Base-by-base conservation (phyloP, 2,329 filamentous ascomycete genomes). In the Capronia coronata region DNA sequence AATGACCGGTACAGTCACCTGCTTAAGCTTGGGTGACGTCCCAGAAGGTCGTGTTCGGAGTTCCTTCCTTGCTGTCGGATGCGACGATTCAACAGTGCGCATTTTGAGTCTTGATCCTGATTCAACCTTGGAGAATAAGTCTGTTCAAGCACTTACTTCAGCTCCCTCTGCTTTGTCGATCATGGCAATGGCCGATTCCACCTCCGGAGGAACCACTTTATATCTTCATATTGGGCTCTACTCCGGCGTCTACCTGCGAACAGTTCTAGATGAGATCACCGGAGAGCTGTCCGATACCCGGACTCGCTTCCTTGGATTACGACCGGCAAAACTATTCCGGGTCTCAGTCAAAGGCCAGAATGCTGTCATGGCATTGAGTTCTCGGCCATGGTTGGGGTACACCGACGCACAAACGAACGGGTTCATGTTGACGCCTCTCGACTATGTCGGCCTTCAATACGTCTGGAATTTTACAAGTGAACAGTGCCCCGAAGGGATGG, bases 401-500 rank as follows among this genome's bases (percentile, higher is more conserved):
- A 85, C 89, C 0, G 88, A 97, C 62, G 82, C 86, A 1, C 84
- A 90, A 52, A 90, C 86, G 2, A 87, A 87, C 63, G 83, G 83
- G 30, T 95, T 96, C 63, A 87, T 94, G 69, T 83, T 97, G 59
- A 96, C 91, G 1, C 93, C 94, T 0, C 71, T 99, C 23, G 87
- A 87, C 66, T 96, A 94, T 62, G 82, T 84, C 46, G 83, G 85
- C 34, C 78, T 98, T 22, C 89, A 95, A 67, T 96, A 88, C 75
- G 90, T 87, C 2, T 95, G 90, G 84, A 95, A 93, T 62, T 97
- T 98, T 65, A 91, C 87, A 67, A 95, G 90, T 64, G 88, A 95
- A 65, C 87, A 95, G 67, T 95, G 90, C 62, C 82, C 86, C 37
- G 87, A 96, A 69, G 90, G 90, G 48, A 91, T 96, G 75, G 91